A percentile compares a stretch with the other conserved stretches of the same genome.
Conservation (phyloP, 345 rosid species). For the Triadica sebifera region DNA sequence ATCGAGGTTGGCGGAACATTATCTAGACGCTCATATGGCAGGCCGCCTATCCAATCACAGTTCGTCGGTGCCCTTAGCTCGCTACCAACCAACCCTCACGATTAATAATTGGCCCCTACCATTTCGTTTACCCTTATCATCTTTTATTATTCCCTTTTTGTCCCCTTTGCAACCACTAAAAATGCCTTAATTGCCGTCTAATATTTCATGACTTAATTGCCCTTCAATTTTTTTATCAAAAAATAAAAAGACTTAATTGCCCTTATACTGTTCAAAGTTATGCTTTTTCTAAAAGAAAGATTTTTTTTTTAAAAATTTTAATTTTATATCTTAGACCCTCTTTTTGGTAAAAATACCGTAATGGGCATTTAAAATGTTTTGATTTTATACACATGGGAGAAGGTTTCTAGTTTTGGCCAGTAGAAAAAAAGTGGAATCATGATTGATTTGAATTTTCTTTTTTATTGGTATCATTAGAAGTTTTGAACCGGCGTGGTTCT, state of each 20-base stretch:
- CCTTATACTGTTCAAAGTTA: not conserved
- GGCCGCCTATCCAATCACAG: slow-evolving; percentile 55
- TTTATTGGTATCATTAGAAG: not conserved
- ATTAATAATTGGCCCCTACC: slow-evolving; percentile 11
- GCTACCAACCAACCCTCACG: slow-evolving; percentile 32
- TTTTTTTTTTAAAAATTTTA: too few species aligned
- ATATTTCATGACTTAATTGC: slow-evolving; percentile 1
- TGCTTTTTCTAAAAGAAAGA: too few species aligned
- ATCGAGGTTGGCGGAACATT: slow-evolving; percentile 34
- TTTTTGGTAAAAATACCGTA: not conserved
- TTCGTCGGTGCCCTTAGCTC: slow-evolving; percentile 45
- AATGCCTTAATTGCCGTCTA: not conserved
- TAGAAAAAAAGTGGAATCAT: not conserved
- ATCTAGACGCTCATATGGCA: slow-evolving; percentile 30
- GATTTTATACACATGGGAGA: not conserved
- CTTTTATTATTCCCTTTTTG: slow-evolving; percentile 19
- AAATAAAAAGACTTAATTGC: too few species aligned
- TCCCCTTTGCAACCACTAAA: not conserved
- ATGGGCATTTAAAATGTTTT: not conserved
- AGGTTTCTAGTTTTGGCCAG: not conserved
- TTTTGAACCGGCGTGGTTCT: too few species aligned
- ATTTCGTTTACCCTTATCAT: slow-evolving; percentile 3
- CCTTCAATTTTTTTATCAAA: not conserved
- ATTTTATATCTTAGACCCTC: too few species aligned
- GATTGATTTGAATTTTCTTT: too few species aligned